A percentile compares a stretch with the other conserved stretches of the same genome.
These are phyloP conservation scores for Dipodascopsis uninucleata DNA, from an alignment of 805 yeast genomes.

Conservation along the genomic window DNA sequence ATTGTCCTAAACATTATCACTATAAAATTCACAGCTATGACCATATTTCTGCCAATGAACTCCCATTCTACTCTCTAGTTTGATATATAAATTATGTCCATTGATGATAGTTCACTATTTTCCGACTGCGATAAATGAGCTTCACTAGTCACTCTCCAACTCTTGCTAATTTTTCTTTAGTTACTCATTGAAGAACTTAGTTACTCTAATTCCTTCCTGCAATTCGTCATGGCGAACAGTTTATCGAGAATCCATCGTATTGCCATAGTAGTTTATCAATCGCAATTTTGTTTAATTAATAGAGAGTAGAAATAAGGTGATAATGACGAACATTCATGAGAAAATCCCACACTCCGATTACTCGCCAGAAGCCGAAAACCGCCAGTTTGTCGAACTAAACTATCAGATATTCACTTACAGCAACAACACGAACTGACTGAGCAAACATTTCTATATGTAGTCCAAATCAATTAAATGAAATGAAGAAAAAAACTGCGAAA, in stretches of 20 bases:
- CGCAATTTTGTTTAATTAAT: background rate
- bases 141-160: background rate
- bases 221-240: background rate
- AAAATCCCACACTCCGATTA: background rate
- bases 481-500: too few species aligned
- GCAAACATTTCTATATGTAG: constrained; percentile 23
- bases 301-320: background rate
- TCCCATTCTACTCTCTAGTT: background rate
- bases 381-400: background rate
- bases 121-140: background rate
- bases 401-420: constrained; percentile 13
- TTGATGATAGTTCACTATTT: background rate
- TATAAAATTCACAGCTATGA: background rate
- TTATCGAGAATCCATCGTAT: background rate
- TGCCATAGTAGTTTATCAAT: background rate
- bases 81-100: background rate
- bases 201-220: too few species aligned
- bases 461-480: too few species aligned
- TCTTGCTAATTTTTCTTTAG: background rate
- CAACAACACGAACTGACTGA: constrained; percentile 21
- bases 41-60: background rate
- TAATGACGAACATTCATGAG: background rate
- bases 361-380: background rate
- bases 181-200: too few species aligned
- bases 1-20: background rate